A percentile compares a stretch with the other conserved stretches of the same genome.
phyloP scores from a whole-genome alignment of 2,329 filamentous ascomycete genomes.

The Neoarthrinium moseri region DNA sequence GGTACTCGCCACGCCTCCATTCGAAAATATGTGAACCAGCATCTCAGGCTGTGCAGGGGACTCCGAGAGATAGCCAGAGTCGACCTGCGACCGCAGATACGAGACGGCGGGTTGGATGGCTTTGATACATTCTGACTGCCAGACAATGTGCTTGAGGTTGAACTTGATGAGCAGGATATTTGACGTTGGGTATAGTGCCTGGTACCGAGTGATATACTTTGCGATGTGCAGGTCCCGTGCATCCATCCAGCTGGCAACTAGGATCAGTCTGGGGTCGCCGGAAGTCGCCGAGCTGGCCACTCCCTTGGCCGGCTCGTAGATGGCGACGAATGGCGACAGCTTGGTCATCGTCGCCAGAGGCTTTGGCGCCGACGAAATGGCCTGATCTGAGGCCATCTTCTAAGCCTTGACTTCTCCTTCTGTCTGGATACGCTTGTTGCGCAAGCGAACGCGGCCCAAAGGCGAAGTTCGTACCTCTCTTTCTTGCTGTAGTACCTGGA shows the following conservation, averaged over 20 bases:
- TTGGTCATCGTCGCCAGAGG: conserved; percentile 25
- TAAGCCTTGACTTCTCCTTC: too few relatives aligned
- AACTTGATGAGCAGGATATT: conserved; percentile 46
- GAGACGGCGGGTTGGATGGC: conserved; percentile 38
- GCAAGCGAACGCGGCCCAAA: too few relatives aligned
- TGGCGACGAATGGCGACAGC: conserved; percentile 24
- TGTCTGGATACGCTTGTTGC: too few relatives aligned
- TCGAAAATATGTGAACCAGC: conserved; percentile 51
- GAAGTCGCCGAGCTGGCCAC: conserved; percentile 1
- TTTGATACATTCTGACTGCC: conserved; percentile 25
- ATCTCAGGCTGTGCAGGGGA: conserved; percentile 29
- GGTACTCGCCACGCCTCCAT: conserved; percentile 47
- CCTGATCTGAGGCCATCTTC: conserved; percentile 18
- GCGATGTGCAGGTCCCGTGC: conserved; percentile 48
- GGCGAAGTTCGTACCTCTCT: too few relatives aligned
- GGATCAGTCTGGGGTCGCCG: conserved; percentile 41
- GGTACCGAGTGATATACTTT: conserved; percentile 49
- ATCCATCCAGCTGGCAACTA: conserved; percentile 51
- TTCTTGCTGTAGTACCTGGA: too few relatives aligned
- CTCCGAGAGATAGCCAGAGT: conserved; percentile 18
- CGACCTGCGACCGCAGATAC: conserved; percentile 33
- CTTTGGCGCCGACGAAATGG: conserved; percentile 8
- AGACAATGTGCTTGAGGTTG: conserved; percentile 34
- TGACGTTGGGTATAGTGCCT: conserved; percentile 41
- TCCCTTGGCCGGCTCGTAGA: conserved; percentile 19